phyloP scores from a whole-genome alignment of 2,329 filamentous ascomycete genomes.

The Cladophialophora psammophila region DNA sequence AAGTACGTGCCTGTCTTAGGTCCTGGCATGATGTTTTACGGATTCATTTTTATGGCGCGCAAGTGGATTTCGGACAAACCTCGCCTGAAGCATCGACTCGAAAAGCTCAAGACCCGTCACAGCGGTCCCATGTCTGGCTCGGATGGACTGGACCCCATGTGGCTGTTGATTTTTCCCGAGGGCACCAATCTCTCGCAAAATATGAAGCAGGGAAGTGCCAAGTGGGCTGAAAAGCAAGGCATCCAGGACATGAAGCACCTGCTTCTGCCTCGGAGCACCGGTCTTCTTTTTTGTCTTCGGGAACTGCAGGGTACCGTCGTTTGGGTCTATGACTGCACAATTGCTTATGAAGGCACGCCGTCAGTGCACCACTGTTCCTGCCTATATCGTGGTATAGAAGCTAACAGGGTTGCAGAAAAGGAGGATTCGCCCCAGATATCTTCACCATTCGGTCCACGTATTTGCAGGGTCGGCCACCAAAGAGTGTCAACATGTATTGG shows the following conservation, averaged over 20 bases:
- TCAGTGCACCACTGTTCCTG: conserved; percentile 59
- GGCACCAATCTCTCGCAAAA: conserved; percentile 67
- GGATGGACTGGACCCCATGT: conserved; percentile 66
- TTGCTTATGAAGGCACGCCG: conserved; percentile 93
- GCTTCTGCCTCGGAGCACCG: conserved; percentile 67
- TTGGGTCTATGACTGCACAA: conserved; percentile 78
- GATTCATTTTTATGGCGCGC: conserved; percentile 70
- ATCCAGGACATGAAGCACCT: conserved; percentile 65
- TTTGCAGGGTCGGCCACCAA: conserved; percentile 85
- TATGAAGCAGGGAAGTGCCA: conserved; percentile 63
- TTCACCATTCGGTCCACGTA: conserved; percentile 89
- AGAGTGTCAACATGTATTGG: conserved; percentile 97
- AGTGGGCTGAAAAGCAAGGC: conserved; percentile 65
- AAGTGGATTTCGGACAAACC: conserved; percentile 69
- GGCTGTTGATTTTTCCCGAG: conserved; percentile 71
- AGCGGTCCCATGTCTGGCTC: conserved; percentile 58
- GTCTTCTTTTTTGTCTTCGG: conserved; percentile 67
- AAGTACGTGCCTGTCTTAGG: conserved; percentile 69
- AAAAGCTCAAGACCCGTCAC: conserved; percentile 60
- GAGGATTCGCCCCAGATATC: conserved; percentile 85
- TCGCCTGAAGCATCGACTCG: conserved; percentile 64
- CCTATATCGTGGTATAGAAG: background rate
- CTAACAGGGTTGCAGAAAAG: conserved; percentile 62
- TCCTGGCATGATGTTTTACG: conserved; percentile 70
- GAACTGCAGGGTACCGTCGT: conserved; percentile 66